phyloP scores from a whole-genome alignment of 2,329 filamentous ascomycete species.

The Aureobasidium sp. region DNA sequence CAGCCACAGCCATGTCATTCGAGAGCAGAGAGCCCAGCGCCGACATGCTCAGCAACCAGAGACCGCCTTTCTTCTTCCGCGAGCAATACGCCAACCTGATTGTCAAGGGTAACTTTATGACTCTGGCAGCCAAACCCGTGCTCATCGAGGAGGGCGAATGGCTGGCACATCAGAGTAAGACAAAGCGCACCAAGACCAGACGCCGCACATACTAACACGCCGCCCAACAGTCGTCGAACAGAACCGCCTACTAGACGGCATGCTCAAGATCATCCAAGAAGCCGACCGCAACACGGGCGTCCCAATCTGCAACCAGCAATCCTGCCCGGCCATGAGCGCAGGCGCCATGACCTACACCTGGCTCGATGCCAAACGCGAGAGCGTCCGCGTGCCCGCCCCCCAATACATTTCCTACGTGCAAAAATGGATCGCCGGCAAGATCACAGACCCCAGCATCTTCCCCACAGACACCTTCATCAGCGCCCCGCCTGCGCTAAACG shows the following conservation, averaged over 20 bases:
- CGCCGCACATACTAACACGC: not conserved
- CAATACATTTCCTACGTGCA: conserved; percentile 96
- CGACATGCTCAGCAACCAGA: conserved; percentile 46
- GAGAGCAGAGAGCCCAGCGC: conserved; percentile 45
- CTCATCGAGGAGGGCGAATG: conserved; percentile 92
- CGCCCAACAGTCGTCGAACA: conserved; percentile 71
- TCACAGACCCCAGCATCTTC: conserved; percentile 83
- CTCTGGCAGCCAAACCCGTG: conserved; percentile 83
- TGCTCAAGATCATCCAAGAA: conserved; percentile 82
- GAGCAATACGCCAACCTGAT: conserved; percentile 73
- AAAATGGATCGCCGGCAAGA: conserved; percentile 94
- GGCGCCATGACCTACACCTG: conserved; percentile 97
- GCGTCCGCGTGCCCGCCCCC: conserved; percentile 83
- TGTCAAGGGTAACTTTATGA: conserved; percentile 97
- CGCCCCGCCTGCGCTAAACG: conserved; percentile 49
- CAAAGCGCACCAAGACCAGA: not conserved
- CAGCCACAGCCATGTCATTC: conserved; percentile 58
- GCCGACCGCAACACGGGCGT: conserved; percentile 67
- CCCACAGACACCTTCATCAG: conserved; percentile 74
- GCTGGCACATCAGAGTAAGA: conserved; percentile 85
- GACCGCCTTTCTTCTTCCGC: conserved; percentile 68
- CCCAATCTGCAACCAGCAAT: conserved; percentile 74
- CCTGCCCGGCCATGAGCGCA: conserved; percentile 89
- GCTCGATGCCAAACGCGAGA: conserved; percentile 80
- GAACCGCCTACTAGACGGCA: conserved; percentile 80